Percentiles rank a stretch among this genome's conserved stretches.
Evolutionary conservation across 345 rosid genomes (phyloP).

Genomic region (Murraya koenigii): DNA sequence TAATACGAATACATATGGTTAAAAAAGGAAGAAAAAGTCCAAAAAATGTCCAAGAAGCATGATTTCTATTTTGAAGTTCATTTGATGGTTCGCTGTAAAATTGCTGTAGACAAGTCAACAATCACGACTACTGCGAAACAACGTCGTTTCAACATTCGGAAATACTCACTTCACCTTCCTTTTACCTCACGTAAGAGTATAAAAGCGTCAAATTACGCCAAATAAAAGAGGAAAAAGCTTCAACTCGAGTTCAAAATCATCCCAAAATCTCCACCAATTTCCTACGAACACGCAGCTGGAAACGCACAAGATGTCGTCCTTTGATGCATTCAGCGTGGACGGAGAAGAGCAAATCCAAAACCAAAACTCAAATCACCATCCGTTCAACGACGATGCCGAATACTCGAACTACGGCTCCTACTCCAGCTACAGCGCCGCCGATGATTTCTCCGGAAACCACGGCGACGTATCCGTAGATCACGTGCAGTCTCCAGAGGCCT

Average conservation of each 20-base stretch:
- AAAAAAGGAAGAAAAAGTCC: too few species aligned
- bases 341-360: conserved; percentile 34
- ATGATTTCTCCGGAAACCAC: conserved; percentile 27
- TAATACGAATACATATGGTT: too few species aligned
- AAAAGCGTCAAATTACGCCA: background rate
- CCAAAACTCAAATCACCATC: conserved; percentile 29
- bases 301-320: conserved; percentile 23
- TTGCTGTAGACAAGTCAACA: background rate
- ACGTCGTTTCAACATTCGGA: conserved; percentile 3
- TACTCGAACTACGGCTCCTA: conserved; percentile 41
- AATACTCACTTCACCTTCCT: background rate
- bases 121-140: background rate
- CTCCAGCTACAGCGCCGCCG: conserved; percentile 42
- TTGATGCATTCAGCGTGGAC: conserved; percentile 46
- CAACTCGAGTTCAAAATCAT: background rate
- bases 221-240: background rate
- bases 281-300: background rate
- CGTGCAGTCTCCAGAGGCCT: conserved; percentile 25
- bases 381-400: conserved; percentile 39
- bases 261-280: background rate
- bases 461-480: conserved; percentile 33
- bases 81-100: background rate
- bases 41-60: too few species aligned
- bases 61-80: background rate
- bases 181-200: background rate